phyloP scores from a whole-genome alignment of 2,329 filamentous ascomycete species.

The Neurospora crassa region DNA sequence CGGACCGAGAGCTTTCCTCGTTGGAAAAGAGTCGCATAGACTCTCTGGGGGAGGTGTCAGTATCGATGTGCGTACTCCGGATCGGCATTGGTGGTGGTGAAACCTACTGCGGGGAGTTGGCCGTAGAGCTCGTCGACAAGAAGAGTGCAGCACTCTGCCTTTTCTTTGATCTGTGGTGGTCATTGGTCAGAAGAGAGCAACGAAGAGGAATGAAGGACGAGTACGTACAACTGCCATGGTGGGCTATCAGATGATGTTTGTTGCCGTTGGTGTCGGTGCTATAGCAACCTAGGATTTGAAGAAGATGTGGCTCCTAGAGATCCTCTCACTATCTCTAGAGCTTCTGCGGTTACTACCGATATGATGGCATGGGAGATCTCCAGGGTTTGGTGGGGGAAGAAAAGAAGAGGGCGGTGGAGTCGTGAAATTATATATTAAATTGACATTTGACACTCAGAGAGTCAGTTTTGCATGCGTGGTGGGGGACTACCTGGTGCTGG shows the following conservation, averaged over 20 bases:
- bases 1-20: constrained; percentile 67
- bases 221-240: background rate
- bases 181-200: background rate
- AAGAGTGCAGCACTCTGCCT: constrained; percentile 81
- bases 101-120: constrained; percentile 78
- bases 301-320: constrained; percentile 62
- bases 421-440: background rate
- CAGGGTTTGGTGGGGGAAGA: constrained; percentile 14
- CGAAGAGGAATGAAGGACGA: background rate
- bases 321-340: constrained; percentile 72
- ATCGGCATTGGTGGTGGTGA: background rate
- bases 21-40: constrained; percentile 69
- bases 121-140: constrained; percentile 85
- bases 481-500: constrained; percentile 11
- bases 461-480: no score
- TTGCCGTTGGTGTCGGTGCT: constrained; percentile 10
- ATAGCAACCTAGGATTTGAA: constrained; percentile 12
- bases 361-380: constrained; percentile 37
- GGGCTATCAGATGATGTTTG: constrained; percentile 11
- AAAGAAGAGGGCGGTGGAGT: background rate
- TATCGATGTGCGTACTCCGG: background rate
- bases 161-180: constrained; percentile 51
- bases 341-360: constrained; percentile 60
- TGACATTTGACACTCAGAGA: no score
- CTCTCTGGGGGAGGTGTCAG: constrained; percentile 50